phyloP scores from a whole-genome alignment of 352 stramenopile species.

The Plasmopara muralis region DNA sequence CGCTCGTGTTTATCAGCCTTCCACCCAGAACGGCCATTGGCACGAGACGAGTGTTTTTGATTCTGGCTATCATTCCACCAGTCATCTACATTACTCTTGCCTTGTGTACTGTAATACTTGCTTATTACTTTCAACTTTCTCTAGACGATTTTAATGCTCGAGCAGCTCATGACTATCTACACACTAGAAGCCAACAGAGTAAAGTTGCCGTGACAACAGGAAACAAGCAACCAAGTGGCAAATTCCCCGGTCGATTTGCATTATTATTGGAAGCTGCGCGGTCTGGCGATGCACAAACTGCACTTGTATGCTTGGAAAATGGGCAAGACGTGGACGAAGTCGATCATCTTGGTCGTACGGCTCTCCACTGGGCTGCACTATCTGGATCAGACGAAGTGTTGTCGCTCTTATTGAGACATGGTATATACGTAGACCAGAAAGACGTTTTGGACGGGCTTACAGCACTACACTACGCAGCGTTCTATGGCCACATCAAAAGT shows the following conservation, averaged over 20 bases:
- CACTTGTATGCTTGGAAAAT: conserved; percentile 51
- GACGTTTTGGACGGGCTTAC: conserved; percentile 51
- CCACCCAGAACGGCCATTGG: conserved; percentile 19
- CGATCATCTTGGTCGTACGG: conserved; percentile 53
- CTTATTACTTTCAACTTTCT: conserved; percentile 47
- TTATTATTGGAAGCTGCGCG: conserved; percentile 57
- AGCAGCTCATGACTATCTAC: conserved; percentile 51
- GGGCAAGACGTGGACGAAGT: conserved; percentile 56
- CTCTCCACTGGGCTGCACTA: conserved; percentile 60
- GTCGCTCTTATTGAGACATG: conserved; percentile 52
- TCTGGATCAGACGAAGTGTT: conserved; percentile 55
- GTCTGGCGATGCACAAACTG: conserved; percentile 35
- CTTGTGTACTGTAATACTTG: conserved; percentile 32
- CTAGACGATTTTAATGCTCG: conserved; percentile 50
- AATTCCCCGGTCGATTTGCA: conserved; percentile 49
- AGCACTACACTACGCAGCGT: conserved; percentile 65
- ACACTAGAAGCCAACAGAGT: conserved; percentile 25
- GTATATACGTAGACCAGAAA: conserved; percentile 53
- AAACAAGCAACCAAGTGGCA: conserved; percentile 15
- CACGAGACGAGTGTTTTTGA: conserved; percentile 33
- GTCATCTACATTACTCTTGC: conserved; percentile 32
- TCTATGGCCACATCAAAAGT: conserved; percentile 71
- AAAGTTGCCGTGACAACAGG: conserved; percentile 53
- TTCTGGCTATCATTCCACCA: conserved; percentile 37
- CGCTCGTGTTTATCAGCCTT: conserved; percentile 41